Evolutionary conservation across 1,284 basidiomycete genomes (phyloP), one percentile per base, ranked within the genome.

Genomic region (Agroathelia rolfsii): DNA sequence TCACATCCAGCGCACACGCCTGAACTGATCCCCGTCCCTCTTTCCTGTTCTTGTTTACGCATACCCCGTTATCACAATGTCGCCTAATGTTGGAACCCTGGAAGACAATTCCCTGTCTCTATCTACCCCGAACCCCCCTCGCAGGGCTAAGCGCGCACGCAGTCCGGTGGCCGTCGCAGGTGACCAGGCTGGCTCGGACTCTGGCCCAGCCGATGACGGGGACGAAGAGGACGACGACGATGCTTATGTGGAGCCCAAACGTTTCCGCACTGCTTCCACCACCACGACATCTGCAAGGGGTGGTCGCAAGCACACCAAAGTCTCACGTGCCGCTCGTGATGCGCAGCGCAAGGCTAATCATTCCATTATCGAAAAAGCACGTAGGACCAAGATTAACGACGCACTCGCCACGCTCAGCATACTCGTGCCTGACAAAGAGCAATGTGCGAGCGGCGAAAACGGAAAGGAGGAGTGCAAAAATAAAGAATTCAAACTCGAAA

Each of bases 351-450:
- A 84, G 49, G 69, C 83, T 27, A 85, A 85, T 51, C 83, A 87
- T 46, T 83, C 79, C 7, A 75, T 84, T 36, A 87, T 87, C 51
- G 83, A 87, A 57, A 84, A 86, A 47, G 76, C 82, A 0, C 62
- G 84, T 11, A 64, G 83, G 21, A 85, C 81, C 2, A 86, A 85
- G 63, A 87, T 87, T 40, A 87, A 87, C 50, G 78, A 84, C 29
- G 79, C 83, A 1, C 65, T 87, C 6, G 62, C 76, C 4, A 70
- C 71, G 1, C 55, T 87, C 14, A 69, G 72, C 37, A 56, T 62
- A 38, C 69, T 86, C 35, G 78, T 86, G 2, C 78, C 80, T 14
- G 24, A 19, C n/a, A 37, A 41, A 17, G 53, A 52, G 11, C 52
- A 42, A 7, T 45, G 51, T 33, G 46, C 43, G 13, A 22, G 32